These are phyloP conservation scores for Dysphania ambrosioides DNA, from an alignment of 148 eudicot species.

Conservation along the genomic window DNA sequence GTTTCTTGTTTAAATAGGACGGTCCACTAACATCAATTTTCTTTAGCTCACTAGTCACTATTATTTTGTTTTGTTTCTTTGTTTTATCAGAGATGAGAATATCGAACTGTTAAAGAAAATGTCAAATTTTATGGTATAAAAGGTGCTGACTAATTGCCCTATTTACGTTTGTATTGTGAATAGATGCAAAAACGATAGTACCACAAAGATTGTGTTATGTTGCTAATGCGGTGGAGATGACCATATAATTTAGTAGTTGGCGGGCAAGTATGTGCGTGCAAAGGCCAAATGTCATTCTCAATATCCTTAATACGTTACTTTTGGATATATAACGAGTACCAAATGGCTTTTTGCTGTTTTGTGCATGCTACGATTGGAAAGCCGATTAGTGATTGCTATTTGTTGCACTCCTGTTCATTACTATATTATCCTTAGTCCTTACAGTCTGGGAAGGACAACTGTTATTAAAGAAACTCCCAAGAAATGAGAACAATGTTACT, in stretches of 20 bases:
- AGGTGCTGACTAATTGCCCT: background rate
- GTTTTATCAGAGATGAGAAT: constrained; percentile 6
- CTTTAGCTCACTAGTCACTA: background rate
- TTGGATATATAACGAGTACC: background rate
- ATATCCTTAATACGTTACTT: constrained; percentile 2
- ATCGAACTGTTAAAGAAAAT: background rate
- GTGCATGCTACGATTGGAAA: background rate
- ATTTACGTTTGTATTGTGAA: background rate
- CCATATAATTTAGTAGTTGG: constrained; percentile 5
- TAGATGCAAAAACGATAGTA: background rate
- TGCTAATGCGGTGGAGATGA: constrained; percentile 3
- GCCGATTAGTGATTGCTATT: background rate
- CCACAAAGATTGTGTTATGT: background rate
- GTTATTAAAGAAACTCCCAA: no score
- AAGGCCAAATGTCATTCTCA: constrained; percentile 10
- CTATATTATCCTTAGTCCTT: no score
- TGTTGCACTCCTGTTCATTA: background rate
- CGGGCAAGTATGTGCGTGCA: background rate
- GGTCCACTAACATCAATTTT: constrained; percentile 7
- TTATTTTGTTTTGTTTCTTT: constrained; percentile 14
- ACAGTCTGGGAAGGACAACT: no score
- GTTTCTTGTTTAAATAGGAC: constrained; percentile 3
- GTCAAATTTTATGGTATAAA: background rate
- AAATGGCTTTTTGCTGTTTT: constrained; percentile 14
- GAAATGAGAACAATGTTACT: no score